phyloP scores from a whole-genome alignment of 805 yeast species.

The Cyberlindnera xylosilytica region DNA sequence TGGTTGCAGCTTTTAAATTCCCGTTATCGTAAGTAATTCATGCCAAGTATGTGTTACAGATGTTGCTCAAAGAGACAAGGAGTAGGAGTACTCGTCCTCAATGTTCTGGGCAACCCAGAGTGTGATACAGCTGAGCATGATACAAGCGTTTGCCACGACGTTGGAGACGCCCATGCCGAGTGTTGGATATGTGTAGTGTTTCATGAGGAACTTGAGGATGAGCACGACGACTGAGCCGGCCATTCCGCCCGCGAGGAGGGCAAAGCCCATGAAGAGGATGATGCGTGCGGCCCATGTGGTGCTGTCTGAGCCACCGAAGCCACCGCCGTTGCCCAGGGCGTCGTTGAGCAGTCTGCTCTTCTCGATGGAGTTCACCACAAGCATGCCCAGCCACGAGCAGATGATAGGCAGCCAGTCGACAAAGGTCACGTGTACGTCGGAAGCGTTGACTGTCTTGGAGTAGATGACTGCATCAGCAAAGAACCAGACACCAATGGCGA shows the following conservation, averaged over 20 bases:
- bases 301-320: constrained; percentile 37
- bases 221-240: constrained; percentile 90
- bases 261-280: constrained; percentile 86
- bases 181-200: constrained; percentile 80
- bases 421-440: constrained; percentile 82
- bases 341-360: constrained; percentile 38
- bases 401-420: constrained; percentile 95
- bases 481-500: constrained; percentile 86
- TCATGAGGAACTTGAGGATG: constrained; percentile 77
- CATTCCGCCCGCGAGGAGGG: constrained; percentile 88
- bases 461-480: constrained; percentile 86
- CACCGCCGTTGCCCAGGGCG: constrained; percentile 30
- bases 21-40: not conserved
- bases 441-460: constrained; percentile 81
- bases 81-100: constrained; percentile 93
- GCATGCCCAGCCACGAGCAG: constrained; percentile 86
- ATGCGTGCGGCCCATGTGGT: constrained; percentile 94
- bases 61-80: constrained; percentile 60
- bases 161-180: constrained; percentile 92
- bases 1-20: not conserved
- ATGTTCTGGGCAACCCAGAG: constrained; percentile 94
- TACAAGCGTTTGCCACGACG: constrained; percentile 71
- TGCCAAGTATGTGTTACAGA: not conserved
- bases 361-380: constrained; percentile 54
- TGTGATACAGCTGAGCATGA: constrained; percentile 84